Conservation (phyloP, 352 stramenopile species). For the Phytopythium boreale region DNA sequence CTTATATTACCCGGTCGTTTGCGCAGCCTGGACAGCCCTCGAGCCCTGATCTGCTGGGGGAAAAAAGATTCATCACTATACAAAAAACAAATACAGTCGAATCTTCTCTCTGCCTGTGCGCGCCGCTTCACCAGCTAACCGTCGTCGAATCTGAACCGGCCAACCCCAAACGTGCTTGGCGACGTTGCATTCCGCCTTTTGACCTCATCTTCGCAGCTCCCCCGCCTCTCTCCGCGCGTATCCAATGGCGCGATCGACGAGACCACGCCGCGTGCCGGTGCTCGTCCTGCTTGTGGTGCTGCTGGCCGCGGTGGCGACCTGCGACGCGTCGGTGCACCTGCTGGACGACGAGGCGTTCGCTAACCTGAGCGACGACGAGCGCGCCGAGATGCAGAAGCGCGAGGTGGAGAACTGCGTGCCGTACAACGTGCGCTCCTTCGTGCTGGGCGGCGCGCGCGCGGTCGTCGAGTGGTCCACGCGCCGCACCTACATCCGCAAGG, state of each 20-base stretch:
- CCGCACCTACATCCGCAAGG: constrained; percentile 68
- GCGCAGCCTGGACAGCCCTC: background rate
- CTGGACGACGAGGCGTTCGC: constrained; percentile 33
- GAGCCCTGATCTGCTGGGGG: background rate
- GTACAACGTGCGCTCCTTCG: constrained; percentile 72
- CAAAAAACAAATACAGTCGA: background rate
- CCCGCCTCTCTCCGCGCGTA: background rate
- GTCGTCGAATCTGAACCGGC: background rate
- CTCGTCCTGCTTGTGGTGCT: constrained; percentile 4
- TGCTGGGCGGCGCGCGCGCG: constrained; percentile 36
- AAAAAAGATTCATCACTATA: background rate
- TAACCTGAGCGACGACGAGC: constrained; percentile 42
- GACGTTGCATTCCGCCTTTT: background rate
- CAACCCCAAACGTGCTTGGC: too few relatives aligned
- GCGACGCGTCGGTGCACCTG: constrained; percentile 21
- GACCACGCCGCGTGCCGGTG: background rate
- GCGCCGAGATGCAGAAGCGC: constrained; percentile 67
- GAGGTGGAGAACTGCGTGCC: constrained; percentile 85
- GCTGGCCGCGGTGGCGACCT: background rate
- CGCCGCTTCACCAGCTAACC: background rate
- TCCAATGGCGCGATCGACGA: background rate
- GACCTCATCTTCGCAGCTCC: background rate
- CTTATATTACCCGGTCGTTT: background rate
- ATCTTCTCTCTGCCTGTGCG: background rate
- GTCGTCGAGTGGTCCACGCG: constrained; percentile 73